Evolutionary conservation across 129 eudicot species (phyloP).

Genomic region (Tanacetum coccineum): DNA sequence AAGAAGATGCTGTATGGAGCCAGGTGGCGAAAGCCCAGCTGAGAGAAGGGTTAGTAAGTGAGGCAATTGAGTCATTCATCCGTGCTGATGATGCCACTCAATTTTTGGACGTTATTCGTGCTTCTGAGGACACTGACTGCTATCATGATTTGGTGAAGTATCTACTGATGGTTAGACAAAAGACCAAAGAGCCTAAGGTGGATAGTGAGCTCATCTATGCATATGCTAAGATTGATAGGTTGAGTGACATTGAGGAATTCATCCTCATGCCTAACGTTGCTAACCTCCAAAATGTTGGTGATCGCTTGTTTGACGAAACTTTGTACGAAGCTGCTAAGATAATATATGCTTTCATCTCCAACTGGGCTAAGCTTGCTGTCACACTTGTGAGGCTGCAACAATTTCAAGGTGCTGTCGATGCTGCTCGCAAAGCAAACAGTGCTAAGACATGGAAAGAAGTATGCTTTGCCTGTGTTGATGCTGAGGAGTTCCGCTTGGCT

Average conservation of each 20-base stretch:
- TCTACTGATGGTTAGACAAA: slow-evolving; percentile 89
- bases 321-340: slow-evolving; percentile 94
- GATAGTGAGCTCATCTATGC: slow-evolving; percentile 93
- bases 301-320: slow-evolving; percentile 85
- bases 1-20: slow-evolving; percentile 97
- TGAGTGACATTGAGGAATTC: slow-evolving; percentile 89
- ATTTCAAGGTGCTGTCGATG: slow-evolving; percentile 98
- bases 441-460: slow-evolving; percentile 98
- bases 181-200: slow-evolving; percentile 88
- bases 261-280: slow-evolving; percentile 98
- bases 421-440: slow-evolving; percentile 93
- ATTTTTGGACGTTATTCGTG: slow-evolving; percentile 78
- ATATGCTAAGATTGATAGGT: slow-evolving; percentile 87
- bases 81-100: slow-evolving; percentile 94
- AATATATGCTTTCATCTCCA: slow-evolving; percentile 90
- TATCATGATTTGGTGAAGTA: slow-evolving; percentile 84
- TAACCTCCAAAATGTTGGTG: slow-evolving; percentile 85
- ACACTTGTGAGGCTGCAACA: slow-evolving; percentile 84
- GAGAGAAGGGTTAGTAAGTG: slow-evolving; percentile 84
- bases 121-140: slow-evolving; percentile 70
- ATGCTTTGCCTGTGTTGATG: slow-evolving; percentile 96
- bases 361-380: slow-evolving; percentile 88
- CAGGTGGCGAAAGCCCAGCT: slow-evolving; percentile 96
- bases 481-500: slow-evolving; percentile 97
- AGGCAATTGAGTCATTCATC: slow-evolving; percentile 92